Conservation (phyloP, 192 early-diverging fungal genomes). For the Entomortierella beljakovae region DNA sequence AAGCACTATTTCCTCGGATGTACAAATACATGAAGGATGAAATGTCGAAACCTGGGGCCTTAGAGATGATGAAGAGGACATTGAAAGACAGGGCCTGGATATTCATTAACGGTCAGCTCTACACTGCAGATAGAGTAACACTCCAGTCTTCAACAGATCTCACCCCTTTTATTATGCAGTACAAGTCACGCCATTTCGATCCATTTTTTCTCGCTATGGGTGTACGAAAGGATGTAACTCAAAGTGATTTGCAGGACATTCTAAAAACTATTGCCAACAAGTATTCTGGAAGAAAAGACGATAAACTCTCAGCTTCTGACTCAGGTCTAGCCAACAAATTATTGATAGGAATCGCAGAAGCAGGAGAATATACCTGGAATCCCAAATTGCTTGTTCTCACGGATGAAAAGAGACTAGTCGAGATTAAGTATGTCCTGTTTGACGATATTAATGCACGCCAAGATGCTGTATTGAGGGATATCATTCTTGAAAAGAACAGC, state of each 20-base stretch:
- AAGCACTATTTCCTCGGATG: constrained; percentile 1
- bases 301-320: constrained; percentile 2
- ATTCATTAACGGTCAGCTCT: constrained; percentile 2
- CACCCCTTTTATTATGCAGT: constrained; percentile 12
- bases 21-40: constrained; percentile 1
- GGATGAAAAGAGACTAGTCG: too few species aligned
- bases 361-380: background rate
- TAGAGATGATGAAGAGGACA: background rate
- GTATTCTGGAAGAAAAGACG: constrained; percentile 8
- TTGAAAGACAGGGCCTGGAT: constrained; percentile 13
- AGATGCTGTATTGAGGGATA: background rate
- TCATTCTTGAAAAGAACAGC: background rate
- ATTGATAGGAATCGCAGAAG: background rate
- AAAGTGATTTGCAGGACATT: constrained; percentile 10
- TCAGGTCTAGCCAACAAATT: constrained; percentile 7
- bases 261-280: background rate
- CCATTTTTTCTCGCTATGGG: constrained; percentile 19
- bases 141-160: constrained; percentile 5
- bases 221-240: constrained; percentile 6
- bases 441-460: background rate
- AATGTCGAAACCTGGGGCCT: background rate
- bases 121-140: constrained; percentile 14
- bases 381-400: constrained; percentile 3
- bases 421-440: too few species aligned
- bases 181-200: background rate